phyloP scores from a whole-genome alignment of 176 grass and related monocot genomes.

The sorghum (Sorghum bicolor) region Sorghum_bicolor_NCBIv3 NC_012870.2:1855001-1855500 shows the following conservation, averaged over 20 bases:
- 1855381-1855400: not conserved
- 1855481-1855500: conserved; percentile 78
- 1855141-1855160: conserved; percentile 96
- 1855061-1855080: conserved; percentile 41
- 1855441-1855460: conserved; percentile 59
- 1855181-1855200: conserved; percentile 36
- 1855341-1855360: not conserved
- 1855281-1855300: not conserved
- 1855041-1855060: conserved; percentile 74
- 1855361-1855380: conserved; percentile 12
- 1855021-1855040: conserved; percentile 74
- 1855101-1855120: conserved; percentile 53
- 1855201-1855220: not conserved
- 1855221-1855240: not conserved
- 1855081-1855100: conserved; percentile 49
- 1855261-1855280: not conserved
- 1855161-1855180: conserved; percentile 70
- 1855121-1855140: conserved; percentile 75
- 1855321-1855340: conserved; percentile 3
- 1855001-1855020: conserved; percentile 1
- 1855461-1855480: conserved; percentile 72
- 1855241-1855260: not conserved
- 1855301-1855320: not conserved
- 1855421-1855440: conserved; percentile 73
- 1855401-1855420: conserved; percentile 6